Base-by-base conservation (phyloP, 179 eudicot genomes). In the Nepenthes alata region DNA sequence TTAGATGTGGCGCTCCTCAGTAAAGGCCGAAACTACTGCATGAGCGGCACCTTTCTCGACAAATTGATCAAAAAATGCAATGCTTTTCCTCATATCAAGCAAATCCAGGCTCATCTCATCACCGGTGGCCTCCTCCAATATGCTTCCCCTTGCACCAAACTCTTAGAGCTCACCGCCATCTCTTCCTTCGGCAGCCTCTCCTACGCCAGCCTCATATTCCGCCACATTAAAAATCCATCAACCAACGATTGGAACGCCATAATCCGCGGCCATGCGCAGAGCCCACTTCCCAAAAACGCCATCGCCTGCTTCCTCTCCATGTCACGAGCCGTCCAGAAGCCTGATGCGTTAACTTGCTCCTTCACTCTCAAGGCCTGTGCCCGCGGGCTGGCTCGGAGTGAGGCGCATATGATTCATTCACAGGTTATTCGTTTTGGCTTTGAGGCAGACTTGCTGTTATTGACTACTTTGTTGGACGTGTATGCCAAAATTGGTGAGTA, bases 351-450 rank as follows among this genome's bases (percentile, higher is more conserved):
- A 52, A 83, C 91, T 47, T 89, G 85, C 80, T 84, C 97, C 0
- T 89, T 89, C 37, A 72, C 76, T 11, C 78, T 89, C 55, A 89
- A 89, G 61, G 95, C 95, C 2, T 89, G 95, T 64, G 87, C 95
- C 3, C 84, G 95, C 2, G 74, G 78, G 0, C 8, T 89, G 76
- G 85, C 77, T 45, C 60, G 51, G 2, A 0, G 48, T 3, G 91
- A 89, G 71, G 73, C 77, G 2, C 2, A 36, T 25, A 78, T 81
- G 73, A 63, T 87, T 1, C 95, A 87, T 47, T 71, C 81, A 0
- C 80, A 74, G 6, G 79, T 84, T 11, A 37, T 85, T 6, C 73
- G 73, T 35, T 66, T 50, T 11, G 95, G 97, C 59, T 77, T 83
- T 47, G 53, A 1, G 25, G 63, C 59, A 5, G 95, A 89, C 71